phyloP scores from a whole-genome alignment of 1,139 yeast species.

The Blastobotrys indianensis region DNA sequence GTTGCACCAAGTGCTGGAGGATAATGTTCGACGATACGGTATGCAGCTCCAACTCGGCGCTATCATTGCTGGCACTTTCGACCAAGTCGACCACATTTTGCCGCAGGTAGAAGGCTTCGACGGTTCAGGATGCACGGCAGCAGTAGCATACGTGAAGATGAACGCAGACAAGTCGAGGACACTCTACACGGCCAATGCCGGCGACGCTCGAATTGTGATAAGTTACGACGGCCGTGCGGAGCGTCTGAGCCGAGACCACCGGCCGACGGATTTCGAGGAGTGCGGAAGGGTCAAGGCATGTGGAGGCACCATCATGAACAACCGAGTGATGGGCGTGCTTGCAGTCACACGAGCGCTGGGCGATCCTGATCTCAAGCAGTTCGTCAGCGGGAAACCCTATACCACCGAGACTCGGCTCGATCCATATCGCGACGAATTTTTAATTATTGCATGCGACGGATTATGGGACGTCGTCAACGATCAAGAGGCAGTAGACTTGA shows the following conservation, averaged over 20 bases:
- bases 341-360: conserved; percentile 85
- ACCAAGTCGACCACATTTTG: conserved; percentile 68
- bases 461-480: conserved; percentile 86
- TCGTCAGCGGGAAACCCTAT: conserved; percentile 73
- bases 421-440: conserved; percentile 52
- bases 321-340: conserved; percentile 77
- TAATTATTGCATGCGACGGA: conserved; percentile 89
- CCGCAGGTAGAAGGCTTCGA: conserved; percentile 45
- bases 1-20: conserved; percentile 59
- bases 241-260: conserved; percentile 74
- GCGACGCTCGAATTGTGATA: conserved; percentile 72
- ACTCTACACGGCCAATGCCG: conserved; percentile 80
- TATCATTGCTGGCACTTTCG: conserved; percentile 43
- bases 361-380: conserved; percentile 70
- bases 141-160: conserved; percentile 51
- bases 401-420: conserved; percentile 44
- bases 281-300: conserved; percentile 49
- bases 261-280: conserved; percentile 65
- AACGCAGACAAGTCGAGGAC: conserved; percentile 7
- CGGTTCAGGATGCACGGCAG: conserved; percentile 90
- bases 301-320: conserved; percentile 70
- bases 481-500: conserved; percentile 65
- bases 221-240: conserved; percentile 55
- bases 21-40: conserved; percentile 39
- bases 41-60: conserved; percentile 26